A percentile compares a stretch with the other conserved stretches of the same genome.
Evolutionary conservation across 2,329 filamentous ascomycete species (phyloP).

Genomic region (Elsinoe ampelina): DNA sequence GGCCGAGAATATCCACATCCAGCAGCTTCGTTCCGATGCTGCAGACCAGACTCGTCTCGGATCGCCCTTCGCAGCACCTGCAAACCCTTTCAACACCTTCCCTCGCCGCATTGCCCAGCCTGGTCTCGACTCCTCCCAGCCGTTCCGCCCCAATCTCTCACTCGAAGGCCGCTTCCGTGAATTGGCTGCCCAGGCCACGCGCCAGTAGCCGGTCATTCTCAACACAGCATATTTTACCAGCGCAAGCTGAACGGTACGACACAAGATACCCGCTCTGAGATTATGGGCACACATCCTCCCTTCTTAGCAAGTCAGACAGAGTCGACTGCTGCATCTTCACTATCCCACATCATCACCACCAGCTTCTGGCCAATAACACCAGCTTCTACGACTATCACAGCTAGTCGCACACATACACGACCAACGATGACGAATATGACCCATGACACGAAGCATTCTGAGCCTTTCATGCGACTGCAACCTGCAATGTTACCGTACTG

Average conservation of each 20-base stretch:
- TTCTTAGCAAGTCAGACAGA: neutral
- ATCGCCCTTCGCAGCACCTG: slow-evolving; percentile 37
- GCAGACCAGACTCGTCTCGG: slow-evolving; percentile 32
- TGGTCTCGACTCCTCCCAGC: slow-evolving; percentile 18
- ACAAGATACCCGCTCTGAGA: slow-evolving; percentile 7
- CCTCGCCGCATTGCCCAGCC: slow-evolving; percentile 34
- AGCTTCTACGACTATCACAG: neutral
- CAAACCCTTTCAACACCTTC: slow-evolving; percentile 35
- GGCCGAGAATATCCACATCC: slow-evolving; percentile 4
- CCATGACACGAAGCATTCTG: slow-evolving; percentile 7
- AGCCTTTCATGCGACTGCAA: slow-evolving; percentile 6
- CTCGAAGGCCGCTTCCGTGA: slow-evolving; percentile 12
- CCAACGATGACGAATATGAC: slow-evolving; percentile 1
- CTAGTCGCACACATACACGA: neutral
- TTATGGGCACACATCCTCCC: neutral
- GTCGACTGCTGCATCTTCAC: neutral
- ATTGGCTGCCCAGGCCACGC: slow-evolving; percentile 1
- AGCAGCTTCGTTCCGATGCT: neutral
- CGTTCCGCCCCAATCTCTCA: slow-evolving; percentile 9
- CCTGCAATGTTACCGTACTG: neutral
- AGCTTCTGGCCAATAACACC: neutral
- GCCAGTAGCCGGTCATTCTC: neutral
- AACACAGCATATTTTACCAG: slow-evolving; percentile 2
- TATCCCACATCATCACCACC: neutral
- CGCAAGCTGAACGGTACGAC: slow-evolving; percentile 4